phyloP scores from a whole-genome alignment of 2,329 filamentous ascomycete genomes.

The Eutypella sp. region DNA sequence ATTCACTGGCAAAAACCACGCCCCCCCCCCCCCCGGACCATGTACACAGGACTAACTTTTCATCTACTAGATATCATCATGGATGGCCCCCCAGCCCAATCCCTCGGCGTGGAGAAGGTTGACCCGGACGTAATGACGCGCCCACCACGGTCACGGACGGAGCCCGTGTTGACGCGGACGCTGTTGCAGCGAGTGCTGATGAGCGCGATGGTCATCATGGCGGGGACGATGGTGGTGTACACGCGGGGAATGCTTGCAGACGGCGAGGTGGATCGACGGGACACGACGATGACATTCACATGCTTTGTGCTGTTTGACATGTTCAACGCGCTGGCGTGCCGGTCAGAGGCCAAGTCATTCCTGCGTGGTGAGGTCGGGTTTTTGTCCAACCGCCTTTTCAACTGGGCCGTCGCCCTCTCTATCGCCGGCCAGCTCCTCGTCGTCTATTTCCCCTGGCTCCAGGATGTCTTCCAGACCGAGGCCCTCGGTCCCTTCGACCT shows the following conservation, averaged over 20 bases:
- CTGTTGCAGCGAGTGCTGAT: conserved; percentile 82
- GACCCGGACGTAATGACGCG: conserved; percentile 91
- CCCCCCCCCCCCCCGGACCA: too few species aligned
- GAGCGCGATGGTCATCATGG: conserved; percentile 84
- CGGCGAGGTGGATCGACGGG: conserved; percentile 78
- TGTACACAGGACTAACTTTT: conserved; percentile 9
- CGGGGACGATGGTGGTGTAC: conserved; percentile 88
- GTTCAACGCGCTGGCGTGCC: conserved; percentile 95
- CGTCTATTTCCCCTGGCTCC: conserved; percentile 90
- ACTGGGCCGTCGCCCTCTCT: conserved; percentile 86
- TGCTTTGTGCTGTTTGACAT: conserved; percentile 99
- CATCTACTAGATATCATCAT: conserved; percentile 81
- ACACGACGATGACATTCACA: conserved; percentile 99
- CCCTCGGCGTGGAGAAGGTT: conserved; percentile 89
- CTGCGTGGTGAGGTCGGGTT: conserved; percentile 79
- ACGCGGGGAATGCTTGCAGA: conserved; percentile 84
- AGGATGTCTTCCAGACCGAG: conserved; percentile 95
- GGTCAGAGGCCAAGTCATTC: conserved; percentile 84
- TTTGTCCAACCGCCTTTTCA: conserved; percentile 89
- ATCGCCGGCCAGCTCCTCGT: conserved; percentile 83
- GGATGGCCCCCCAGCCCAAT: conserved; percentile 97
- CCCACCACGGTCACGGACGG: conserved; percentile 76
- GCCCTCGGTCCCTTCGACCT: conserved; percentile 71
- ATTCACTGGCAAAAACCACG: too few species aligned
- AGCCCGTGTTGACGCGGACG: conserved; percentile 81